Base-by-base conservation (phyloP, 768 basidiomycete species). In the Ephemerocybe angulata region DNA sequence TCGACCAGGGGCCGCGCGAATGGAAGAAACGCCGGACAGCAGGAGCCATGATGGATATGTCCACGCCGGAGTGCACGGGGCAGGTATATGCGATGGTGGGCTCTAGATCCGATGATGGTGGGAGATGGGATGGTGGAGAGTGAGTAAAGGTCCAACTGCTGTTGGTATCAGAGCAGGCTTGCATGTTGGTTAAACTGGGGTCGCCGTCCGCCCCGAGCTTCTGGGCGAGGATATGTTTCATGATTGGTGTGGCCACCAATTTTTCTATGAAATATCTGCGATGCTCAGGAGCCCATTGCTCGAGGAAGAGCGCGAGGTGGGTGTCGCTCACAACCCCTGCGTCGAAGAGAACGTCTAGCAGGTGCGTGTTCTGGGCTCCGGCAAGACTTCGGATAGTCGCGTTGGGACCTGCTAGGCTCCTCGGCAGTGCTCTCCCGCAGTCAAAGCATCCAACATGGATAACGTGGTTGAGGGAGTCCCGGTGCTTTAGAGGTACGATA, bases 21-120 rank as follows among this genome's bases (percentile, higher is more conserved):
- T 55, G 25, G 53, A 47, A 68, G 47, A 30, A 63, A 33, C 10
- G 51, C 30, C 38, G 57, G 57, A 71, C 55, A 25, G 47, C 57
- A 5, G 40, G 25, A 5, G 60, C 51, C 7, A 58, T 59, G 1
- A 22, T 19, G 11, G 31, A 13, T 40, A 10, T 10, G 31, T 30
- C 31, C 12, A 17, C 12, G 28, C 35, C 31, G 24, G 50, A 24
- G 22, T 52, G 50, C 33, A 52, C 31, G 27, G 31, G 50, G 35
- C 31, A 38, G 12, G 33, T 33, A 21, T 22, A 22, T 17, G 19
- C 19, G 22, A 52, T 29, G 12, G 6, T 29, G 13, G 48, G 48
- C 28, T 13, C 21, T 33, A 41, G 15, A 13, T 19, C n/a, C 17
- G 38, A 19, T 41, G 33, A 35, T 41, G 7, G 38, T 5, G 38